Evolutionary conservation across 129 eudicot species (phyloP).

Genomic region (Kitagawia praeruptora): DNA sequence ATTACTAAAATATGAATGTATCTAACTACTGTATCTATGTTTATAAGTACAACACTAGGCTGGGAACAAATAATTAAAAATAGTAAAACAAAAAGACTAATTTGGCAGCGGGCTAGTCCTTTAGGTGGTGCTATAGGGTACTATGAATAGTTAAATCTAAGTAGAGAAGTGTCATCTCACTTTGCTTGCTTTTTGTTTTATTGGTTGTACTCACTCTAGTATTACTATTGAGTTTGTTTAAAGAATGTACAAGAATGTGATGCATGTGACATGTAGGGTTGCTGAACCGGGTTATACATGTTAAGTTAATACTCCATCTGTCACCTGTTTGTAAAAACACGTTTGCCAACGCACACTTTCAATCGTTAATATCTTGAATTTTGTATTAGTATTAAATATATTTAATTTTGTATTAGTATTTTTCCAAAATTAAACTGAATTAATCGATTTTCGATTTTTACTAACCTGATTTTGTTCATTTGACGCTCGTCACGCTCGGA

Average conservation of each 20-base stretch:
- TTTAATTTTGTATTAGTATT: no score
- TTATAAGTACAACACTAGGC: neutral
- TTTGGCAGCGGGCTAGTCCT: neutral
- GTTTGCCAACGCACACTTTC: no score
- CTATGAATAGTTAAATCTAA: conserved; percentile 9
- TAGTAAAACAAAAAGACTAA: neutral
- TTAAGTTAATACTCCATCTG: no score
- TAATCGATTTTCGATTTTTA: no score
- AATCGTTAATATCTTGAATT: no score
- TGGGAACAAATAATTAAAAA: neutral
- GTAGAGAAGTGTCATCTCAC: conserved; percentile 13
- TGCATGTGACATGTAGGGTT: neutral
- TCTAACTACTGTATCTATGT: neutral
- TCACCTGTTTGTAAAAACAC: no score
- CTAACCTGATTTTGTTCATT: no score
- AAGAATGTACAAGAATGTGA: neutral
- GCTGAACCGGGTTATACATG: neutral
- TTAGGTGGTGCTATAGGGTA: neutral
- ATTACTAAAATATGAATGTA: neutral
- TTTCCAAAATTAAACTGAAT: no score
- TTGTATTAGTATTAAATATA: no score
- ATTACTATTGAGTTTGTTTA: neutral
- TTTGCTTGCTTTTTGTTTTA: conserved; percentile 1
- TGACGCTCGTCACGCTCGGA: no score
- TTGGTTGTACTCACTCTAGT: neutral